Conservation (phyloP, 257 asterid species). For the Henckelia pumila region DNA sequence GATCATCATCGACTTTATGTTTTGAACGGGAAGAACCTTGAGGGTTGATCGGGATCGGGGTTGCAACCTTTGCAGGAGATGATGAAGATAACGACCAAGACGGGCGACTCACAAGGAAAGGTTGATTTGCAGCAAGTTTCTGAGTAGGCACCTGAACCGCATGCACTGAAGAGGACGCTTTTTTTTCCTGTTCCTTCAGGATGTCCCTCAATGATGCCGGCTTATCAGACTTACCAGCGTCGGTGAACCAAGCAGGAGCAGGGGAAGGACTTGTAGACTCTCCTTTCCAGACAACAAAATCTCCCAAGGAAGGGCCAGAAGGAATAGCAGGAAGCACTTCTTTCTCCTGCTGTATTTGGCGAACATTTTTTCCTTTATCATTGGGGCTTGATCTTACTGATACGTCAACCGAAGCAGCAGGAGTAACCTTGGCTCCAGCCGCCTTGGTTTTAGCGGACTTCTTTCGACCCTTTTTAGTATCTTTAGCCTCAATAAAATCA, state of each 20-base stretch:
- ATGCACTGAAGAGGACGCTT: constrained; percentile 39
- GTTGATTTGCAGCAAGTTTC: constrained; percentile 56
- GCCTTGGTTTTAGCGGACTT: constrained; percentile 78
- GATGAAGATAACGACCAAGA: constrained; percentile 62
- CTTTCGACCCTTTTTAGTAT: constrained; percentile 83
- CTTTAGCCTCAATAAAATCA: constrained; percentile 87
- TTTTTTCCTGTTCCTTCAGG: constrained; percentile 77
- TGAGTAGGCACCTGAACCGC: constrained; percentile 55
- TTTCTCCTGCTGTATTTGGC: constrained; percentile 64
- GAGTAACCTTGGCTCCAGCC: constrained; percentile 53
- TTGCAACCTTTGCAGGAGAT: constrained; percentile 66
- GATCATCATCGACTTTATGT: constrained; percentile 73
- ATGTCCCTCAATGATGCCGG: constrained; percentile 89
- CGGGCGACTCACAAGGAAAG: constrained; percentile 55
- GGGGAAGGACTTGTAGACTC: constrained; percentile 64
- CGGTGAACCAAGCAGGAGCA: constrained; percentile 88
- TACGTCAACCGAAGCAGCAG: constrained; percentile 43
- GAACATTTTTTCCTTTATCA: constrained; percentile 58
- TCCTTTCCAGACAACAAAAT: constrained; percentile 88
- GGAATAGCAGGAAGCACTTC: constrained; percentile 72
- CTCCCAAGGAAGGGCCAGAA: constrained; percentile 91
- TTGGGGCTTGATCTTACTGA: constrained; percentile 54
- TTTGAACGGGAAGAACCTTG: constrained; percentile 50
- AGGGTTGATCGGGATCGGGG: constrained; percentile 48
- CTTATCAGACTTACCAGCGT: constrained; percentile 60